These are phyloP conservation scores for Puccinia triticina DNA, from an alignment of 1,284 basidiomycete species.

Conservation along the genomic window DNA sequence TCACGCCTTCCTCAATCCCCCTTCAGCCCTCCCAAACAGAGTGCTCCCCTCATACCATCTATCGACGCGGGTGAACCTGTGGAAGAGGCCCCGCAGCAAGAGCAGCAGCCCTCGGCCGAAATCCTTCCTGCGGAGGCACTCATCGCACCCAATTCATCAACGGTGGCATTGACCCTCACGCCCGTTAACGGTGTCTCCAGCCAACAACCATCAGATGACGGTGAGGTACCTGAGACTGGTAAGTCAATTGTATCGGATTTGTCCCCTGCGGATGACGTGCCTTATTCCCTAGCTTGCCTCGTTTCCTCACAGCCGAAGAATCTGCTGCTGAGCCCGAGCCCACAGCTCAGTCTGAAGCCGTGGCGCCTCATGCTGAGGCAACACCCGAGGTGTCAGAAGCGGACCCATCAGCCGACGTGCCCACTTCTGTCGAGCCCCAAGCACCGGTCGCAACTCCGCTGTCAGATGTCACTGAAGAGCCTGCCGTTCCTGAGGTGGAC, in stretches of 20 bases:
- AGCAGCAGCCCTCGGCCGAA: neutral
- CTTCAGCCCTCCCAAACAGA: conserved; percentile 25
- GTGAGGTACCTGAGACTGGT: neutral
- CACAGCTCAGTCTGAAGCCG: neutral
- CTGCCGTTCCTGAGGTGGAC: neutral
- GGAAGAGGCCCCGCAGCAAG: neutral
- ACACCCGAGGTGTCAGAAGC: neutral
- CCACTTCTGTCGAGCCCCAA: neutral
- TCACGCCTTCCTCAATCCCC: conserved; percentile 25
- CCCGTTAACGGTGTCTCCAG: neutral
- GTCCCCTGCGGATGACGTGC: too few relatives aligned
- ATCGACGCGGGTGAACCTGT: neutral
- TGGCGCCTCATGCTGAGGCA: neutral
- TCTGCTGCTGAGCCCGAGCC: neutral
- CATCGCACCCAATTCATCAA: neutral
- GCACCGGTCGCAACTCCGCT: neutral
- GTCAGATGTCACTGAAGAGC: neutral
- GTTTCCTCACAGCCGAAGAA: neutral
- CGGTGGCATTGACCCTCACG: conserved; percentile 32
- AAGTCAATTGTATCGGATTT: neutral
- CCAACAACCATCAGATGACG: conserved; percentile 3
- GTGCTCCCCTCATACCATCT: neutral
- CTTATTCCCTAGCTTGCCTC: neutral
- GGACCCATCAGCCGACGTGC: neutral
- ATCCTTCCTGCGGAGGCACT: conserved; percentile 18